A percentile compares a stretch with the other conserved stretches of the same genome.
These are phyloP conservation scores for Dothideomycetes sp. DNA, from an alignment of 2,329 filamentous ascomycete genomes.

Conservation along the genomic window DNA sequence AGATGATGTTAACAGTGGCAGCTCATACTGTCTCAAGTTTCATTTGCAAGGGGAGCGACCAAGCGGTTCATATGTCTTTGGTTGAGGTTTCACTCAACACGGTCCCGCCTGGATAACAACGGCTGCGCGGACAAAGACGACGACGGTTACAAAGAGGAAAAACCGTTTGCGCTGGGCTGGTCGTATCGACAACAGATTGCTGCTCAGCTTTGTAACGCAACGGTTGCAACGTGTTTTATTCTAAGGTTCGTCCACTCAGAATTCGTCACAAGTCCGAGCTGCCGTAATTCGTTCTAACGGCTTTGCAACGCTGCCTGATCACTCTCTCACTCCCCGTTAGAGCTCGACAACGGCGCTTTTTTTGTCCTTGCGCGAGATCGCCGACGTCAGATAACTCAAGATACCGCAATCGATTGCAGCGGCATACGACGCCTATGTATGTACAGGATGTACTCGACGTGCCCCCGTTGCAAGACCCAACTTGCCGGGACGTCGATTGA, in stretches of 20 bases:
- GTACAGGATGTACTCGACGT: no score
- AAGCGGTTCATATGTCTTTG: slow-evolving; percentile 12
- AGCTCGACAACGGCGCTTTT: not conserved
- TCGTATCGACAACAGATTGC: slow-evolving; percentile 10
- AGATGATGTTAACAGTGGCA: no score
- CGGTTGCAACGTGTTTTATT: slow-evolving; percentile 6
- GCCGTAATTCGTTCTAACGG: slow-evolving; percentile 10
- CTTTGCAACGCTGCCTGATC: slow-evolving; percentile 11
- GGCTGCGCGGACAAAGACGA: slow-evolving; percentile 10
- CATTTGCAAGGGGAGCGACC: no score
- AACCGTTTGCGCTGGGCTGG: slow-evolving; percentile 11
- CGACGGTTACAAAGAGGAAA: slow-evolving; percentile 3
- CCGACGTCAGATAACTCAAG: slow-evolving; percentile 12
- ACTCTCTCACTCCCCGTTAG: not conserved
- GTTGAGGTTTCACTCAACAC: slow-evolving; percentile 13
- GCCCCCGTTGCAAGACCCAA: no score
- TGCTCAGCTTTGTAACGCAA: slow-evolving; percentile 9
- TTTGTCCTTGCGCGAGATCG: slow-evolving; percentile 6
- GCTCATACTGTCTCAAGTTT: no score
- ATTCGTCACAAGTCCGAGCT: slow-evolving; percentile 6
- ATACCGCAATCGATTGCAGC: slow-evolving; percentile 13
- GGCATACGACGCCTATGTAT: no score
- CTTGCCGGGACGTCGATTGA: no score
- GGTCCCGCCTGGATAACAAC: slow-evolving; percentile 9
- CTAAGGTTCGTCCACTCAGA: slow-evolving; percentile 7